Evolutionary conservation across 2,329 filamentous ascomycete genomes (phyloP).

Genomic region (Sporothrix humicola): DNA sequence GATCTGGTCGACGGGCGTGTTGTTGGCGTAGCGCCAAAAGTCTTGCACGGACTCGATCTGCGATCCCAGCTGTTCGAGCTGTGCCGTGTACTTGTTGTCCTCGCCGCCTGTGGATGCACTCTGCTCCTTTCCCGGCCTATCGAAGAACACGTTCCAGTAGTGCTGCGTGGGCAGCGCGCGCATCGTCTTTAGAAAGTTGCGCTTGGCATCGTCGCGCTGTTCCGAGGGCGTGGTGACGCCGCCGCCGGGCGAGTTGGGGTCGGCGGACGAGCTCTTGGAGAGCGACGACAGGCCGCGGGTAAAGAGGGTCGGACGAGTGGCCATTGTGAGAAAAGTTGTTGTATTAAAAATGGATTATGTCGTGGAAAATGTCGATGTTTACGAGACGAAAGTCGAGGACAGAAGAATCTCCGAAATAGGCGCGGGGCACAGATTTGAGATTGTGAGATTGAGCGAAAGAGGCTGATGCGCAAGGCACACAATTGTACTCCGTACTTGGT

Average conservation of each 20-base stretch:
- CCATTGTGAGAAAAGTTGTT: conserved; percentile 50
- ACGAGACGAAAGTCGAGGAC: background rate
- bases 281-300: conserved; percentile 68
- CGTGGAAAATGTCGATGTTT: background rate
- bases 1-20: conserved; percentile 76
- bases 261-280: conserved; percentile 57
- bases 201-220: conserved; percentile 78
- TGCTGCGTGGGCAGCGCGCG: conserved; percentile 77
- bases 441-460: conserved; percentile 2
- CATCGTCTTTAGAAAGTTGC: conserved; percentile 78
- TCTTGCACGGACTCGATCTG: conserved; percentile 82
- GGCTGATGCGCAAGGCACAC: conserved; percentile 20
- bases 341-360: background rate
- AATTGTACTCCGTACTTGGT: background rate
- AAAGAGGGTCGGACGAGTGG: conserved; percentile 62
- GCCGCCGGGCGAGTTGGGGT: conserved; percentile 64
- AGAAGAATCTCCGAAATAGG: background rate
- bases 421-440: background rate
- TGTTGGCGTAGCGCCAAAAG: conserved; percentile 84
- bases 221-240: conserved; percentile 72
- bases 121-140: conserved; percentile 48
- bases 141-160: conserved; percentile 77
- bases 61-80: conserved; percentile 66
- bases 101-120: background rate
- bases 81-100: conserved; percentile 53